phyloP scores from a whole-genome alignment of 2,329 filamentous ascomycete species.

The Xylariaceae sp. region DNA sequence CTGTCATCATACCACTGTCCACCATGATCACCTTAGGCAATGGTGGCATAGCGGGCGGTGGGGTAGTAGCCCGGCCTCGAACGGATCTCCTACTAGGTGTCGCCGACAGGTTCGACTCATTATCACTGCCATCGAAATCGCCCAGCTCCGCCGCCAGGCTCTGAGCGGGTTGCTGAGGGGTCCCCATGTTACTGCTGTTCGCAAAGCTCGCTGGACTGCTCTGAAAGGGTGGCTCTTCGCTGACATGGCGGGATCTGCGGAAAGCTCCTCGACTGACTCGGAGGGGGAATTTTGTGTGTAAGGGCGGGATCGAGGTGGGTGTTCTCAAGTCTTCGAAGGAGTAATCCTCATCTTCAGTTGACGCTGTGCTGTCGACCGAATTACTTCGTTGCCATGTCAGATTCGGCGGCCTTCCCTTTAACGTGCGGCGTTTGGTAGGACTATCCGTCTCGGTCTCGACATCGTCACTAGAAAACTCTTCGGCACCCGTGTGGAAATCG shows the following conservation, averaged over 20 bases:
- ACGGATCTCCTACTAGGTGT: slow-evolving; percentile 54
- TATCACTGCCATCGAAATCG: slow-evolving; percentile 73
- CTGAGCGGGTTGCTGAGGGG: slow-evolving; percentile 56
- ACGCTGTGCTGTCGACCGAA: slow-evolving; percentile 84
- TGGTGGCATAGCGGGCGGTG: slow-evolving; percentile 47
- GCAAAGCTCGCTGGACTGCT: slow-evolving; percentile 59
- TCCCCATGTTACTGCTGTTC: slow-evolving; percentile 47
- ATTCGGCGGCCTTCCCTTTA: slow-evolving; percentile 21
- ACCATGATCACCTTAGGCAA: slow-evolving; percentile 56
- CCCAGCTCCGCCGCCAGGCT: slow-evolving; percentile 90
- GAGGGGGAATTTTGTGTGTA: slow-evolving; percentile 68
- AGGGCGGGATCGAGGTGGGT: slow-evolving; percentile 56
- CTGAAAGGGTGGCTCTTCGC: slow-evolving; percentile 56
- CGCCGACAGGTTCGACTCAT: slow-evolving; percentile 58
- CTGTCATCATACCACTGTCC: slow-evolving; percentile 60
- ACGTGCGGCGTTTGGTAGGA: slow-evolving; percentile 39
- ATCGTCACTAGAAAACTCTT: slow-evolving; percentile 72
- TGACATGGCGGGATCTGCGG: slow-evolving; percentile 59
- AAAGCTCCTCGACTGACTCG: slow-evolving; percentile 64
- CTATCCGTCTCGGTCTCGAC: slow-evolving; percentile 80
- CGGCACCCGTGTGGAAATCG: slow-evolving; percentile 90
- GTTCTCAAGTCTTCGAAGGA: slow-evolving; percentile 58
- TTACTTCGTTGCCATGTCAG: slow-evolving; percentile 37
- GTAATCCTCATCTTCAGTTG: slow-evolving; percentile 71
- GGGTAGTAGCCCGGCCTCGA: slow-evolving; percentile 41